phyloP scores from a whole-genome alignment of 768 basidiomycete species.

The Lepiota brunneoincarnata region DNA sequence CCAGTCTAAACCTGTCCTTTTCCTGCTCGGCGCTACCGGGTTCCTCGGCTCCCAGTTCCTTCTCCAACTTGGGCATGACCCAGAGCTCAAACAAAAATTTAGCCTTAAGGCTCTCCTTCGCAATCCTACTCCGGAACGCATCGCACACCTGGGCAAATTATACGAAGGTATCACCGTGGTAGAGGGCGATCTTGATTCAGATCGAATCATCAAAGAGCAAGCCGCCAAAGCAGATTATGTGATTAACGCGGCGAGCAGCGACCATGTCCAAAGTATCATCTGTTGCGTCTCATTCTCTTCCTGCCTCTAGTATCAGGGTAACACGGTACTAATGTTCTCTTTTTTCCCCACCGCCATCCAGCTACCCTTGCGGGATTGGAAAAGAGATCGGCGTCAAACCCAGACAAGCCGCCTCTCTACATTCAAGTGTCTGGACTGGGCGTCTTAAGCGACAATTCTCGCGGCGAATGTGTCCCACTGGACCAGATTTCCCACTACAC shows the following conservation, averaged over 20 bases:
- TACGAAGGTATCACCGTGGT: conserved; percentile 32
- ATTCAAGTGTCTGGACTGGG: conserved; percentile 42
- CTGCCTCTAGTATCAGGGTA: background rate
- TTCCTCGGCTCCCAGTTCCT: conserved; percentile 42
- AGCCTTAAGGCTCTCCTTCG: conserved; percentile 36
- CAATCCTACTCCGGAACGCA: conserved; percentile 26
- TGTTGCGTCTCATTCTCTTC: conserved; percentile 19
- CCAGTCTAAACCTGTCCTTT: conserved; percentile 17
- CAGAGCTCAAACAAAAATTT: conserved; percentile 22
- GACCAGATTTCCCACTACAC: conserved; percentile 29
- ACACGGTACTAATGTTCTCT: conserved; percentile 13
- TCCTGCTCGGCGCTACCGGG: conserved; percentile 44
- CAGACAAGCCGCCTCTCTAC: conserved; percentile 39
- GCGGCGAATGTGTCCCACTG: conserved; percentile 31
- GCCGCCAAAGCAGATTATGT: conserved; percentile 34
- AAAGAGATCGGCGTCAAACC: conserved; percentile 29
- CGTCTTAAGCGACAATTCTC: conserved; percentile 38
- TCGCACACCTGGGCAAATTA: conserved; percentile 24
- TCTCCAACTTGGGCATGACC: conserved; percentile 26
- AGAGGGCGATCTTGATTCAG: conserved; percentile 37
- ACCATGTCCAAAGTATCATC: conserved; percentile 31
- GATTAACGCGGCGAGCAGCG: conserved; percentile 40
- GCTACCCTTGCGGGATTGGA: conserved; percentile 38
- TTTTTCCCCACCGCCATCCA: conserved; percentile 9
- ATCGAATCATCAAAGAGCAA: conserved; percentile 30